These are phyloP conservation scores for Russula emetica DNA, from an alignment of 768 basidiomycete genomes.

Conservation along the genomic window DNA sequence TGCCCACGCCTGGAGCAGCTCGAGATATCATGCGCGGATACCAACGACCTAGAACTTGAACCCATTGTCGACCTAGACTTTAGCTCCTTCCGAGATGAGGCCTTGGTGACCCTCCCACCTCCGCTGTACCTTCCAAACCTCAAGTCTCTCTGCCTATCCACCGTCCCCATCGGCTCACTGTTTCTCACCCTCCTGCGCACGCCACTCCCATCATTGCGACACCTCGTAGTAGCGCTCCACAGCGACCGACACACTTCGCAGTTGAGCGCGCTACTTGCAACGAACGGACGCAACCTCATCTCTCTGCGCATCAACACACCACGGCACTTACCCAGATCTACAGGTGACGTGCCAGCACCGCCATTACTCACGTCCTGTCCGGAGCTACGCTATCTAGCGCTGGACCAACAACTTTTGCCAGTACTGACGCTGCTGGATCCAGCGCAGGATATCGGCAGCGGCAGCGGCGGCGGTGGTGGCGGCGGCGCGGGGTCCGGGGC, in stretches of 20 bases:
- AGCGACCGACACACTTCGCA: conserved; percentile 54
- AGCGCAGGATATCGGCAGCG: conserved; percentile 13
- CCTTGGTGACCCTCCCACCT: conserved; percentile 33
- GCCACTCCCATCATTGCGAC: conserved; percentile 56
- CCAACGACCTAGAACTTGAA: conserved; percentile 15
- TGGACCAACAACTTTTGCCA: conserved; percentile 64
- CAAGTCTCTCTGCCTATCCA: conserved; percentile 56
- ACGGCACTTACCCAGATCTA: conserved; percentile 49
- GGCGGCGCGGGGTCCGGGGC: too few species aligned
- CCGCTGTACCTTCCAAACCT: conserved; percentile 55
- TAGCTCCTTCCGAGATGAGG: conserved; percentile 10
- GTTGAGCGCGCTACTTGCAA: conserved; percentile 55
- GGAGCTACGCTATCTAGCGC: conserved; percentile 60
- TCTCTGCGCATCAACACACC: conserved; percentile 66
- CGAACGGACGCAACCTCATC: conserved; percentile 53
- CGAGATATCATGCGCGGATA: conserved; percentile 22
- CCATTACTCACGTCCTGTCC: conserved; percentile 49
- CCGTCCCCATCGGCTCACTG: conserved; percentile 62
- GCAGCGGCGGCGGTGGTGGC: neutral
- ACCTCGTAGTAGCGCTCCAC: conserved; percentile 69
- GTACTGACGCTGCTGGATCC: conserved; percentile 36
- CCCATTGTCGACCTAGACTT: neutral
- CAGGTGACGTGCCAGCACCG: conserved; percentile 49
- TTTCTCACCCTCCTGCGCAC: conserved; percentile 56
- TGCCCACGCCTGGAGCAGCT: conserved; percentile 25